Base-by-base conservation (phyloP, 2,329 filamentous ascomycete genomes). In the Fusarium napiforme region DNA sequence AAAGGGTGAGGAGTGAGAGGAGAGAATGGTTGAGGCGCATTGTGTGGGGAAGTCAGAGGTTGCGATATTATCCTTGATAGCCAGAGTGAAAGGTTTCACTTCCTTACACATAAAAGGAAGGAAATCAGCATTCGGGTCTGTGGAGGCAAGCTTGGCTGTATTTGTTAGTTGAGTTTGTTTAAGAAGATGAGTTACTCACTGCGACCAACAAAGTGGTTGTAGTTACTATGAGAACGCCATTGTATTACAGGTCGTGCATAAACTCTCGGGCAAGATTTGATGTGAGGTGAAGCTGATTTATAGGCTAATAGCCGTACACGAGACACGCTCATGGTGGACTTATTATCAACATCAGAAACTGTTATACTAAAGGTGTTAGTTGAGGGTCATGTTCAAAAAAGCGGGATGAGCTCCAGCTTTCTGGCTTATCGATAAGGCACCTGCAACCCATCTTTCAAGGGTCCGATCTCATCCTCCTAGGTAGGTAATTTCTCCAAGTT, bases 61-160 rank as follows among this genome's bases (percentile, higher is more conserved):
- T 60, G 91, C 89, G 72, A 95, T 94, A 79, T 95, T 95, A 83
- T 95, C 93, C 79, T 95, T 95, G 60, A 95, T 85, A 9, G 91
- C 90, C 58, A 93, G 83, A 37, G 80, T 81, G 69, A 88, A 86
- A 10, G 78, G 71, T 14, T 71, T 76, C 40, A 75, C 73, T 60
- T 76, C 71, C 30, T 77, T 67, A 16, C 65, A 72, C 12, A 68
- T 67, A 7, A 73, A 65, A 45, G 74, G 70, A 19, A 73, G 39
- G 18, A 72, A 39, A 10, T 64, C 53, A 9, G 58, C 50, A 18
- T 60, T 68, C 32, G 56, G 34, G 18, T 56, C 32, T 37, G 39
- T 10, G 7, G 52, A 43, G 36, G 40, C 30, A 55, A 59, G 37
- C 62, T 78, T 37, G 42, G 62, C 77, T 74, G 47, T 21, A 34